Conservation (phyloP, 805 yeast species). For the Ogataea salicorniae region DNA sequence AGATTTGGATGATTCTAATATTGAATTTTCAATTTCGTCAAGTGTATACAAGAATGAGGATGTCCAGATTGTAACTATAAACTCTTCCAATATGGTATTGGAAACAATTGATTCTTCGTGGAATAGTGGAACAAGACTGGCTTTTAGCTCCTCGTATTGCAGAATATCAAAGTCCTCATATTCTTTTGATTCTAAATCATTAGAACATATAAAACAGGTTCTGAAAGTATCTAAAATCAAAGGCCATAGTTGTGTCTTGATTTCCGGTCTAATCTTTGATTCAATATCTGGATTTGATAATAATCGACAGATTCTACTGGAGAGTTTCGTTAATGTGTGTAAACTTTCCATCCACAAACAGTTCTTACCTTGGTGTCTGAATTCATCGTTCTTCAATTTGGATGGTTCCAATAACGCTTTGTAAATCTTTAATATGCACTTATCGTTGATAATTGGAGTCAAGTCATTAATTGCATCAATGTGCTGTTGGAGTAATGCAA, state of each 20-base stretch:
- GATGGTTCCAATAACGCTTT: constrained; percentile 50
- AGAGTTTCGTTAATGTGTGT: constrained; percentile 33
- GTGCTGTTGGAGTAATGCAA: constrained; percentile 35
- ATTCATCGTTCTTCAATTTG: constrained; percentile 37
- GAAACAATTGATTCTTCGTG: constrained; percentile 23
- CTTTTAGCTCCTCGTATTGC: constrained; percentile 40
- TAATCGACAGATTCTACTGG: constrained; percentile 28
- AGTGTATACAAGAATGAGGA: constrained; percentile 55
- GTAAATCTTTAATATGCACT: constrained; percentile 40
- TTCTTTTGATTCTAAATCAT: constrained; percentile 12
- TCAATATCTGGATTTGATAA: constrained; percentile 7
- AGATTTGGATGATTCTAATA: constrained; percentile 19
- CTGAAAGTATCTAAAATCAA: constrained; percentile 37
- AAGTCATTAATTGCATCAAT: constrained; percentile 31
- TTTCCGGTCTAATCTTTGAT: constrained; percentile 10
- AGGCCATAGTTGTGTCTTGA: constrained; percentile 32
- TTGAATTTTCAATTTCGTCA: constrained; percentile 45
- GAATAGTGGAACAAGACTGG: constrained; percentile 37
- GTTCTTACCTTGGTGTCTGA: constrained; percentile 16
- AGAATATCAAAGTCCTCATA: constrained; percentile 42
- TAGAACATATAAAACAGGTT: constrained; percentile 34
- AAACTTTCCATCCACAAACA: constrained; percentile 56
- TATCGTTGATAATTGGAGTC: constrained; percentile 37
- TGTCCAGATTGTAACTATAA: constrained; percentile 48
- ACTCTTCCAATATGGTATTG: constrained; percentile 32